These are phyloP conservation scores for Ensete ventricosum DNA, from an alignment of 176 grass and related monocot genomes.

Conservation along the genomic window DNA sequence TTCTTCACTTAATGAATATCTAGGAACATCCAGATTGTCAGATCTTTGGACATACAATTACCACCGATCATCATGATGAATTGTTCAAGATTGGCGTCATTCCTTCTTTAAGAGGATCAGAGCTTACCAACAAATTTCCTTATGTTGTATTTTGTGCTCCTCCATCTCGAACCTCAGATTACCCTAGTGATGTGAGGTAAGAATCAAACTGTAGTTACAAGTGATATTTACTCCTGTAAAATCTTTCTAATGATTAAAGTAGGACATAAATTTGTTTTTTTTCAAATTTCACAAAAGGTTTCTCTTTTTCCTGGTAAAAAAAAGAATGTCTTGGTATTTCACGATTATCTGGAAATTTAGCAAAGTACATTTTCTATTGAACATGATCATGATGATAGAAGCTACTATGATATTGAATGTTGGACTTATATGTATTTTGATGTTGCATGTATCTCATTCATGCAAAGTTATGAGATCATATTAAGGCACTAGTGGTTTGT, in stretches of 20 bases:
- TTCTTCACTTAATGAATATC: background rate
- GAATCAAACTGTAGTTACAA: background rate
- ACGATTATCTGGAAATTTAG: too few species aligned
- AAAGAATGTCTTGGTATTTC: too few species aligned
- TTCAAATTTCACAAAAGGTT: too few species aligned
- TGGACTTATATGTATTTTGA: background rate
- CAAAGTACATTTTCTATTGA: too few species aligned
- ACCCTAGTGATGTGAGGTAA: constrained; percentile 69
- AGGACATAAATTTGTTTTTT: background rate
- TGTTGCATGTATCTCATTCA: background rate
- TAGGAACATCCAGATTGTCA: constrained; percentile 68
- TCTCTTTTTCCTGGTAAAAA: too few species aligned
- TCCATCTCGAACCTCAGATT: constrained; percentile 64
- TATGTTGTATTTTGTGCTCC: constrained; percentile 90
- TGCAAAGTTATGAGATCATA: background rate
- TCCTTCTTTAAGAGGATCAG: constrained; percentile 47
- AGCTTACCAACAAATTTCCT: constrained; percentile 37
- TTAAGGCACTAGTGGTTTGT: background rate
- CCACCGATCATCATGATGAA: constrained; percentile 68
- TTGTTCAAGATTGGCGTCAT: constrained; percentile 51
- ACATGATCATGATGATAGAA: too few species aligned
- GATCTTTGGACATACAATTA: constrained; percentile 73
- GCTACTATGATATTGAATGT: too few species aligned
- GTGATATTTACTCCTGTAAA: background rate
- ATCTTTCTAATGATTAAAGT: background rate